A percentile compares a stretch with the other conserved stretches of the same genome.
Conservation (phyloP, 495 filamentous ascomycete species). For the Penicillium pancosmium region DNA sequence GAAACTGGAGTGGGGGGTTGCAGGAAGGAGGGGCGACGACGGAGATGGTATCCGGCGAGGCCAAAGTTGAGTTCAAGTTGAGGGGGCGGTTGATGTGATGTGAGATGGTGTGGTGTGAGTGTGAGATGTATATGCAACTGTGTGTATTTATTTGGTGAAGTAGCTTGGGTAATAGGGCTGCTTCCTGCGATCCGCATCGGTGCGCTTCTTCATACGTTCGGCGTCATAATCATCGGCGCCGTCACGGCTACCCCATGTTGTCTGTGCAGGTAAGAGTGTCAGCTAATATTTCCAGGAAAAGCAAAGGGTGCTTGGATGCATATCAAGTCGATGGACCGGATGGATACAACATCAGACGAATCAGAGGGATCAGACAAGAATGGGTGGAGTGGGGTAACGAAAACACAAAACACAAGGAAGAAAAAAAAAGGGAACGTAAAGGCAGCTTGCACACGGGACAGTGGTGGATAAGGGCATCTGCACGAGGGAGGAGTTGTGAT, state of each 20-base stretch:
- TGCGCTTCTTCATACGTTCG: conserved; percentile 57
- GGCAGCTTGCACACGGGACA: conserved; percentile 18
- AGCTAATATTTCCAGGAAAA: conserved; percentile 14
- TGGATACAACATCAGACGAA: conserved; percentile 1
- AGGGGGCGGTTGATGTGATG: too few relatives aligned
- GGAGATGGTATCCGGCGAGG: background rate
- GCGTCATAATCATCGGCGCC: conserved; percentile 60
- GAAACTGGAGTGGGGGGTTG: background rate
- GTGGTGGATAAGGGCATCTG: conserved; percentile 28
- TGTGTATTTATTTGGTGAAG: conserved; percentile 29
- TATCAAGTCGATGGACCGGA: background rate
- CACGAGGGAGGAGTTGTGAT: conserved; percentile 31
- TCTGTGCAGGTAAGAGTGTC: conserved; percentile 35
- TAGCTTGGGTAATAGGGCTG: conserved; percentile 37
- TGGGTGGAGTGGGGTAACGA: background rate
- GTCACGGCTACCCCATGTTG: conserved; percentile 61
- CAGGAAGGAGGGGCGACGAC: background rate
- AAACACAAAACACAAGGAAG: background rate
- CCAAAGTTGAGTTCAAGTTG: background rate
- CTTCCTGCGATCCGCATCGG: conserved; percentile 45
- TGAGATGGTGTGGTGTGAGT: background rate
- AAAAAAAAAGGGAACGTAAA: conserved; percentile 3
- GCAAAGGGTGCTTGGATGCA: background rate
- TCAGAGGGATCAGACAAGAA: conserved; percentile 1
- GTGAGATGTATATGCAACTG: background rate